phyloP scores from a whole-genome alignment of 2,329 filamentous ascomycete genomes.

The Gliomastix tumulicola region DNA sequence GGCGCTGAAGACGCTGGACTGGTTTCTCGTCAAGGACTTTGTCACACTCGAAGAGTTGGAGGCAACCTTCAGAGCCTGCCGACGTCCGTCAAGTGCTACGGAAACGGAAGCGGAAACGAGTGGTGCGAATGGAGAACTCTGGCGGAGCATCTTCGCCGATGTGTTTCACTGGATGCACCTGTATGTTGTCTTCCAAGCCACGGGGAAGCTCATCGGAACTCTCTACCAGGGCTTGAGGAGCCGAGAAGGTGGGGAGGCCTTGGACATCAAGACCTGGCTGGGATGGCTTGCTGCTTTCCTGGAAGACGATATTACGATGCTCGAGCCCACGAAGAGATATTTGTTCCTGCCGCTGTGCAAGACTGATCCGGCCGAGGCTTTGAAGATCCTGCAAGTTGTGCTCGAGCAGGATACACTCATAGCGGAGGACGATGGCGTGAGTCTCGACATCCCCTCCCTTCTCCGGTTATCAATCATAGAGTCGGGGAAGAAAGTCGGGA shows the following conservation, averaged over 20 bases:
- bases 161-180: conserved; percentile 50
- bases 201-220: no score
- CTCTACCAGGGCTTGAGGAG: no score
- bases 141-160: conserved; percentile 42
- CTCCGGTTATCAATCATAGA: conserved; percentile 63
- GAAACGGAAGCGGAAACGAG: not conserved
- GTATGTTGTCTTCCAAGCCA: no score
- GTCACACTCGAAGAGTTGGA: conserved; percentile 23
- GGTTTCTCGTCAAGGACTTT: conserved; percentile 53
- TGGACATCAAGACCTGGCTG: no score
- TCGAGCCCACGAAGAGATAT: conserved; percentile 59
- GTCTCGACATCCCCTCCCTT: conserved; percentile 45
- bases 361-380: conserved; percentile 42
- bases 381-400: conserved; percentile 51
- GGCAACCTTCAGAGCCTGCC: not conserved
- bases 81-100: no score
- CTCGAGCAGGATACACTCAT: conserved; percentile 43
- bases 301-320: conserved; percentile 36
- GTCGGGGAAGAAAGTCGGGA: conserved; percentile 61
- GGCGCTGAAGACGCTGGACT: conserved; percentile 59
- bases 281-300: not conserved
- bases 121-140: conserved; percentile 23
- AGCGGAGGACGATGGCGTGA: conserved; percentile 30
- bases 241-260: no score
- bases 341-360: conserved; percentile 58